These are phyloP conservation scores for Gelatoporia subvermispora DNA, from an alignment of 768 basidiomycete genomes.

Conservation along the genomic window DNA sequence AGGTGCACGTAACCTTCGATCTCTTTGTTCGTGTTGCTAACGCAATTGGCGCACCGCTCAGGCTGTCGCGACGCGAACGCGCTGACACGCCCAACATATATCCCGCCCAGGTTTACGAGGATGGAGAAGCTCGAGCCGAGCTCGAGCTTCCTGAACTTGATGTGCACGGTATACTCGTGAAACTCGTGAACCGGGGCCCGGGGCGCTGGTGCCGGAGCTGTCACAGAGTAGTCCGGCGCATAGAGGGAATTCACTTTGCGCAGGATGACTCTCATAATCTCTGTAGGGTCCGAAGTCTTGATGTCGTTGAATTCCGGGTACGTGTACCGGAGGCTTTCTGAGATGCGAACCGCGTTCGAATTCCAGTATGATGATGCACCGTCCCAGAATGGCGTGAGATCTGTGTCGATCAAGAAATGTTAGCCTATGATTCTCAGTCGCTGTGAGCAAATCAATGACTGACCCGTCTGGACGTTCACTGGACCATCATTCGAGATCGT, in stretches of 20 bases:
- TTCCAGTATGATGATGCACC: constrained; percentile 34
- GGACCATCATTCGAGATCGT: constrained; percentile 7
- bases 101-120: constrained; percentile 41
- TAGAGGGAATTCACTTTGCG: constrained; percentile 32
- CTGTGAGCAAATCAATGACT: too few species aligned
- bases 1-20: constrained; percentile 18
- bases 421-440: background rate
- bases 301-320: constrained; percentile 48
- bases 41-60: constrained; percentile 39
- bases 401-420: constrained; percentile 18
- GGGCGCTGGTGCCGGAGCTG: too few species aligned
- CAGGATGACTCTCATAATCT: constrained; percentile 29
- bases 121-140: constrained; percentile 39
- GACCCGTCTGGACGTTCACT: constrained; percentile 8
- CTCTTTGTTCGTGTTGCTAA: constrained; percentile 4
- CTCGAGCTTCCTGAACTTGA: constrained; percentile 39
- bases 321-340: constrained; percentile 36
- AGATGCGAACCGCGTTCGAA: constrained; percentile 27
- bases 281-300: constrained; percentile 22
- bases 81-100: constrained; percentile 39
- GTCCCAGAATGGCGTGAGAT: constrained; percentile 45
- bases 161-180: constrained; percentile 39
- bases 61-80: constrained; percentile 35
- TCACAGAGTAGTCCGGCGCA: background rate
- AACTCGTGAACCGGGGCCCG: background rate